Base-by-base conservation (phyloP, 805 yeast genomes). In the Pichia scutulata region DNA sequence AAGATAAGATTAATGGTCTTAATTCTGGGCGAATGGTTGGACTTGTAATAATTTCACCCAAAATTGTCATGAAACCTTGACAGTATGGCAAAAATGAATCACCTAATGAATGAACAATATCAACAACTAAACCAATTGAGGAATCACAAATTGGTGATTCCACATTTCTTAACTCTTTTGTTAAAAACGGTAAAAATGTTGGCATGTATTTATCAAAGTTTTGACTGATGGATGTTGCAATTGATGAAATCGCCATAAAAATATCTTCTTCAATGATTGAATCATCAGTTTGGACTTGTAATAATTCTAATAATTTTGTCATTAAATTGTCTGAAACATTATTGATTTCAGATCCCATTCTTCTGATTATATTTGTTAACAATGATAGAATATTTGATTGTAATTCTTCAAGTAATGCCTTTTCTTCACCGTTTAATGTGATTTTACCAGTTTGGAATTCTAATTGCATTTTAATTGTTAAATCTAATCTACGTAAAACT, bases 91-190 rank as follows among this genome's bases (percentile, higher is more conserved):
- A 76, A 57, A 90, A 80, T 25, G 74, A 75, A 23, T 74, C 76
- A 30, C 95, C 96, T 48, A 93, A 75, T 0, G 97, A 88, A 63
- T 89, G 95, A 10, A 95, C 80, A 58, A 92, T 83, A 70, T 93
- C 99, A 19, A 97, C 97, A 52, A 93, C 89, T 46, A 93, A 77
- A 4, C 99, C 98, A 51, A 93, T 89, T 3, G 98, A 96, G 6
- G 96, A 87, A 55, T 79, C 79, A 61, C 96, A 85, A 12, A 87
- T 82, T 39, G 90, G 86, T 5, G 89, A 81, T 39, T 88, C 96
- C 9, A 86, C 81, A 67, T 89, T 90, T 59, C 80, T 78, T 54
- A 93, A 74, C 0, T 96, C 96, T 54, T 76, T 75, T 18, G 82
- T 80, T 65, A 93, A 75, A 65, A 75, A 90, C 50, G 98, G 97